Evolutionary conservation across 305 asterid species (phyloP), one percentile per base, ranked within the genome.

Genomic region (Petunia hybrid): DNA sequence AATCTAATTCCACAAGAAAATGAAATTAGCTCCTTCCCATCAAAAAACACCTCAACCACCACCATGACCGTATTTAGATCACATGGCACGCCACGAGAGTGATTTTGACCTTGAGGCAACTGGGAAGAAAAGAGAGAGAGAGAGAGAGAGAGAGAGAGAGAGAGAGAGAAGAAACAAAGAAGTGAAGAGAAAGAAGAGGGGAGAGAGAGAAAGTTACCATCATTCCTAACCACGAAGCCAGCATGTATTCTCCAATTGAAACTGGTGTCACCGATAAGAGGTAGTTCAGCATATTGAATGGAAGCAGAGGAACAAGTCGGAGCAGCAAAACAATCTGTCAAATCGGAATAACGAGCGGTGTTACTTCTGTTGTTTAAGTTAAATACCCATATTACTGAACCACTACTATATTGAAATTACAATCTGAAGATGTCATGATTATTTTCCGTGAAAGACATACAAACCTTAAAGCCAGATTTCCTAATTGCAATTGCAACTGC

Each of bases 151-250:
- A 31, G 1, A 75, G 16, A 57, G 9, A 77, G 69, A 61, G 41
- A 45, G 51, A 55, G 68, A 55, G 9, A 43, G 38, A 22, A 22
- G 31, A 22, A 22, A 22, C 31, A 22, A 22, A 22, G 31, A 9
- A 60, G 40, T 75, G 10, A 36, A 38, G 55, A 22, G 31, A 22
- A 22, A 22, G 31, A 22, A 22, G 31, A 22, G 31, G 31, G 31
- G 42, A 46, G 71, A 2, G 45, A 48, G 77, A 42, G 7, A 43
- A 43, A 79, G 82, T 63, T 90, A 94, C 99, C 99, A 94, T 91
- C 99, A 96, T 97, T 84, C 99, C 99, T 89, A 97, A 83, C 99
- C 99, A 97, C 61, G 99, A 91, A 70, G 99, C 99, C 66, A 94
- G 91, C 91, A 92, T 88, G 88, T 97, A 97, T 61, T 97, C 96